These are phyloP conservation scores for Diplodia seriata DNA, from an alignment of 2,329 filamentous ascomycete species.

Conservation along the genomic window DNA sequence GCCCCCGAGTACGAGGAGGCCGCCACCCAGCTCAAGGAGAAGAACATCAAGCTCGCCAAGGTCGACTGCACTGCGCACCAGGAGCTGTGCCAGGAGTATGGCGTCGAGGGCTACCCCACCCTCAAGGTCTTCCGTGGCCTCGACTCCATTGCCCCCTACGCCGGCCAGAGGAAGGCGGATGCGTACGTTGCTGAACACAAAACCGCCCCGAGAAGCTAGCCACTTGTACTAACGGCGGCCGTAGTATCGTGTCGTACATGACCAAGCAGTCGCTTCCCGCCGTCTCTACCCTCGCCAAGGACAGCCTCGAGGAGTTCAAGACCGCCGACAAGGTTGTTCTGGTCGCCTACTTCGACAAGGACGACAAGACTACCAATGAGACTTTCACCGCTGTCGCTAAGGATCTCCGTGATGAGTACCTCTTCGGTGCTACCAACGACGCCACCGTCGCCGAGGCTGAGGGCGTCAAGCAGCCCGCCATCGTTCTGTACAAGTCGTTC, in stretches of 20 bases:
- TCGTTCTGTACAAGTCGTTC: conserved; percentile 97
- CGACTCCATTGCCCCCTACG: conserved; percentile 82
- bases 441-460: conserved; percentile 85
- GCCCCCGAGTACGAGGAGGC: conserved; percentile 90
- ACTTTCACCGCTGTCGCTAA: conserved; percentile 79
- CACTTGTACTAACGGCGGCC: conserved; percentile 32
- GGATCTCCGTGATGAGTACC: conserved; percentile 84
- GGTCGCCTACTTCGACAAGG: conserved; percentile 81
- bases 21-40: conserved; percentile 83
- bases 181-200: conserved; percentile 54
- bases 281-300: conserved; percentile 81
- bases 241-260: conserved; percentile 82
- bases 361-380: conserved; percentile 84
- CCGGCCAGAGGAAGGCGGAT: conserved; percentile 86
- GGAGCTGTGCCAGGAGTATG: conserved; percentile 87
- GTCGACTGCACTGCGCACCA: conserved; percentile 94
- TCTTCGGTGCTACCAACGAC: conserved; percentile 89
- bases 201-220: no score
- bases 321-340: conserved; percentile 95
- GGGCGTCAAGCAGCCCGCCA: conserved; percentile 82
- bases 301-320: conserved; percentile 94
- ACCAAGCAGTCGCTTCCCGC: conserved; percentile 95
- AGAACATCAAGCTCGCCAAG: conserved; percentile 85
- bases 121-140: conserved; percentile 97
- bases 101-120: conserved; percentile 97